Conservation (phyloP, 2,329 filamentous ascomycete genomes). For the Calonectria leucothoes region DNA sequence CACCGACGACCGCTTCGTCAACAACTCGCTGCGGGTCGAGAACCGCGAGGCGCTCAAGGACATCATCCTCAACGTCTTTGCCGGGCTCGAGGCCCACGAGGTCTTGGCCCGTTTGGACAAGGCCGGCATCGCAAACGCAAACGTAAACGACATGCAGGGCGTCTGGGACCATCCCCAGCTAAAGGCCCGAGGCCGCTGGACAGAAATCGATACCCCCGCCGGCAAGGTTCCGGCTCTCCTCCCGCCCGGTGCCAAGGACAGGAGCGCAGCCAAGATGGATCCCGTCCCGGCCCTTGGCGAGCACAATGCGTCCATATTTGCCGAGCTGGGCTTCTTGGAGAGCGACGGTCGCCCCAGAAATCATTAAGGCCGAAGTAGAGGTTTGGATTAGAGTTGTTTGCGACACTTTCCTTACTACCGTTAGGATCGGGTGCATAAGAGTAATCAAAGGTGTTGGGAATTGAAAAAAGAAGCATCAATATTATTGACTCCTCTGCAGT, state of each 20-base stretch:
- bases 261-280: constrained; percentile 50
- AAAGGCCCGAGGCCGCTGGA: constrained; percentile 61
- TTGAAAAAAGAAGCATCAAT: too few relatives aligned
- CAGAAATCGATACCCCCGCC: constrained; percentile 58
- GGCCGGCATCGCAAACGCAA: constrained; percentile 65
- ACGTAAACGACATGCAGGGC: constrained; percentile 65
- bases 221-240: constrained; percentile 61
- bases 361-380: background rate
- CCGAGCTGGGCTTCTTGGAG: constrained; percentile 12
- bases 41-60: constrained; percentile 59
- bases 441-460: too few relatives aligned
- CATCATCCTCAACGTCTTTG: constrained; percentile 59
- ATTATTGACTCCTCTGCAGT: too few relatives aligned
- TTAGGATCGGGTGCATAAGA: too few relatives aligned
- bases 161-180: constrained; percentile 67
- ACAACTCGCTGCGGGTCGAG: constrained; percentile 56
- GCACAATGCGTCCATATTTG: constrained; percentile 51
- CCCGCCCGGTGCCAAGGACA: constrained; percentile 56
- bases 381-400: background rate
- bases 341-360: background rate
- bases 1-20: constrained; percentile 59
- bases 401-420: too few relatives aligned
- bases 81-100: constrained; percentile 50
- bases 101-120: constrained; percentile 56
- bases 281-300: constrained; percentile 61